A percentile compares a stretch with the other conserved stretches of the same genome.
phyloP scores from a whole-genome alignment of 371 early-diverging fungal genomes.

The Zopfochytrium polystomum region DNA sequence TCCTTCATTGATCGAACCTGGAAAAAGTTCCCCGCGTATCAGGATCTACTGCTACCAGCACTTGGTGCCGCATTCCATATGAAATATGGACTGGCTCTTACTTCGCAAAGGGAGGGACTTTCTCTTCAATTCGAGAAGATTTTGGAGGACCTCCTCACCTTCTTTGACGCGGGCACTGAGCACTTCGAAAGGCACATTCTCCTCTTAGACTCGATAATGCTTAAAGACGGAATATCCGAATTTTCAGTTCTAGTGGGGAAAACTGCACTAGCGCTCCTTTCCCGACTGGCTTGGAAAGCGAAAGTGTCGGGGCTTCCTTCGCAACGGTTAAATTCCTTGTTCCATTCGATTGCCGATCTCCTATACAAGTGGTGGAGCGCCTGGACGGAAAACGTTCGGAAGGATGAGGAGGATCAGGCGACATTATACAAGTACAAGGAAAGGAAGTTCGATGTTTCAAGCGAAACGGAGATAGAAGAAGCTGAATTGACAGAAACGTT shows the following conservation, averaged over 20 bases:
- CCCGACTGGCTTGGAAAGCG: not conserved
- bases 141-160: too few relatives aligned
- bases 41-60: slow-evolving; percentile 76
- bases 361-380: slow-evolving; percentile 37
- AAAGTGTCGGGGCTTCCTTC: slow-evolving; percentile 2
- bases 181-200: too few relatives aligned
- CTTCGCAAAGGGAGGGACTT: not conserved
- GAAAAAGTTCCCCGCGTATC: slow-evolving; percentile 61
- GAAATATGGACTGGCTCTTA: slow-evolving; percentile 64
- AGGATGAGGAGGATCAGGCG: slow-evolving; percentile 67
- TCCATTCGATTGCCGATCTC: not conserved
- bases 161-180: not conserved
- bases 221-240: slow-evolving; percentile 5
- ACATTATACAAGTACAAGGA: slow-evolving; percentile 71
- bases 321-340: slow-evolving; percentile 1
- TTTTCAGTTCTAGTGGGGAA: not conserved
- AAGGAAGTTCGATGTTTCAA: slow-evolving; percentile 59
- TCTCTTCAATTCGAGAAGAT: slow-evolving; percentile 17
- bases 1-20: slow-evolving; percentile 66
- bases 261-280: not conserved
- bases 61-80: slow-evolving; percentile 67
- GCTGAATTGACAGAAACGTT: slow-evolving; percentile 68
- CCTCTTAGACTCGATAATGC: not conserved
- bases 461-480: slow-evolving; percentile 73
- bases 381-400: slow-evolving; percentile 70